Percentiles rank a stretch among this genome's conserved stretches.
Evolutionary conservation across 768 basidiomycete genomes (phyloP).

Genomic region (Termitomyces sp.): DNA sequence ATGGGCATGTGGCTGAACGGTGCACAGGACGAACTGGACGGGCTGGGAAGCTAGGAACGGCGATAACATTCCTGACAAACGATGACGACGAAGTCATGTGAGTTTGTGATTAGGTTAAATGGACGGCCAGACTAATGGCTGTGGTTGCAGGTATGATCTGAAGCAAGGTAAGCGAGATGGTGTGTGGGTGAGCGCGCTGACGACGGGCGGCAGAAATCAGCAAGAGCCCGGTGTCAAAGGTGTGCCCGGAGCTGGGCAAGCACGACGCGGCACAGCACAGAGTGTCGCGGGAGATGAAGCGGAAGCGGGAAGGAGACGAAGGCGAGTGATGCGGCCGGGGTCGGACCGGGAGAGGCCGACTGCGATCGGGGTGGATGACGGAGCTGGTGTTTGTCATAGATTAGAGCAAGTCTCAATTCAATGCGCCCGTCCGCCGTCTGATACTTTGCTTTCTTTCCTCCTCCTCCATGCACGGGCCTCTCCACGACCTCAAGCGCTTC

Average conservation of each 20-base stretch:
- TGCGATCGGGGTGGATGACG: constrained; percentile 3
- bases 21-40: constrained; percentile 87
- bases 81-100: constrained; percentile 98
- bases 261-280: constrained; percentile 91
- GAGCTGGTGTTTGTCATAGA: constrained; percentile 9
- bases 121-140: constrained; percentile 5
- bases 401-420: neutral
- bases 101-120: constrained; percentile 24
- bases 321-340: constrained; percentile 32
- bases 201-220: constrained; percentile 64
- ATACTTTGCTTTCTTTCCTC: constrained; percentile 1
- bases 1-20: constrained; percentile 9
- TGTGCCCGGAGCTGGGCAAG: constrained; percentile 87
- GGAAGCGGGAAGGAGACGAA: constrained; percentile 84
- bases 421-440: neutral
- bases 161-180: constrained; percentile 69
- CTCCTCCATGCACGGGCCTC: constrained; percentile 53
- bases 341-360: constrained; percentile 1
- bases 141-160: constrained; percentile 75
- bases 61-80: constrained; percentile 95
- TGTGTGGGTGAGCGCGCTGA: too few species aligned
- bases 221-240: constrained; percentile 90
- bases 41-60: constrained; percentile 89
- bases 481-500: constrained; percentile 93
- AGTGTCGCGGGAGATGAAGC: constrained; percentile 92